Percentiles rank a stretch among this genome's conserved stretches.
These are phyloP conservation scores for Phytophthora fragariae DNA, from an alignment of 352 stramenopile species.

Conservation along the genomic window DNA sequence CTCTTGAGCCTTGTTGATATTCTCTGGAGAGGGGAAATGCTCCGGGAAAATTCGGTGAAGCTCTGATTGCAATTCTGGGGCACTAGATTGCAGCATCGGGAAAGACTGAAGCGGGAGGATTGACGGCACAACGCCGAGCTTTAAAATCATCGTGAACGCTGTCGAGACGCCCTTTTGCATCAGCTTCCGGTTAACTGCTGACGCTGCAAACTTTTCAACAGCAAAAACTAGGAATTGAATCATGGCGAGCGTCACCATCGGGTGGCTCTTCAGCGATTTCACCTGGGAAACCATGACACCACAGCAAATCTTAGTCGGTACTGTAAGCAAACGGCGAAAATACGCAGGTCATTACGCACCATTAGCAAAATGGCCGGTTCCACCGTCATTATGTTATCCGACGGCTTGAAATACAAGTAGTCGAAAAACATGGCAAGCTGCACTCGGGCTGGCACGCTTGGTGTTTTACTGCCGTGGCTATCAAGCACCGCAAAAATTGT, in stretches of 20 bases:
- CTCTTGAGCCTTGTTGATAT: constrained; percentile 39
- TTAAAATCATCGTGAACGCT: constrained; percentile 76
- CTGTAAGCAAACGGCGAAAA: background rate
- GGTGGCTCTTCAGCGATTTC: constrained; percentile 88
- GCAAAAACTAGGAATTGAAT: constrained; percentile 88
- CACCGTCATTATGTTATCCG: constrained; percentile 86
- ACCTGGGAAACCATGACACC: constrained; percentile 43
- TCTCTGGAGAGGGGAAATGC: constrained; percentile 76
- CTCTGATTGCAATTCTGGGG: constrained; percentile 73
- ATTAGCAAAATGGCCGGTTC: constrained; percentile 87
- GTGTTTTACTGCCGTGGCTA: constrained; percentile 72
- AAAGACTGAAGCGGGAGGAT: constrained; percentile 82
- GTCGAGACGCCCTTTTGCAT: constrained; percentile 89
- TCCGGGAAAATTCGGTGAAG: constrained; percentile 86
- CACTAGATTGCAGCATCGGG: constrained; percentile 68
- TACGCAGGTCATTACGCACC: constrained; percentile 43
- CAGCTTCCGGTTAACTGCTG: constrained; percentile 69
- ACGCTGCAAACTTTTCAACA: constrained; percentile 87
- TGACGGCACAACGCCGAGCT: constrained; percentile 76
- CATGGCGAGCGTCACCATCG: constrained; percentile 84
- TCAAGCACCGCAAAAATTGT: constrained; percentile 1
- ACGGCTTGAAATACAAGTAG: constrained; percentile 85
- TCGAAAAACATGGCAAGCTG: constrained; percentile 91
- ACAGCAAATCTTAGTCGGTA: constrained; percentile 12
- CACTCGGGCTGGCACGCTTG: constrained; percentile 71